phyloP scores from a whole-genome alignment of 2,329 filamentous ascomycete genomes.

The Aureobasidium sp. region DNA sequence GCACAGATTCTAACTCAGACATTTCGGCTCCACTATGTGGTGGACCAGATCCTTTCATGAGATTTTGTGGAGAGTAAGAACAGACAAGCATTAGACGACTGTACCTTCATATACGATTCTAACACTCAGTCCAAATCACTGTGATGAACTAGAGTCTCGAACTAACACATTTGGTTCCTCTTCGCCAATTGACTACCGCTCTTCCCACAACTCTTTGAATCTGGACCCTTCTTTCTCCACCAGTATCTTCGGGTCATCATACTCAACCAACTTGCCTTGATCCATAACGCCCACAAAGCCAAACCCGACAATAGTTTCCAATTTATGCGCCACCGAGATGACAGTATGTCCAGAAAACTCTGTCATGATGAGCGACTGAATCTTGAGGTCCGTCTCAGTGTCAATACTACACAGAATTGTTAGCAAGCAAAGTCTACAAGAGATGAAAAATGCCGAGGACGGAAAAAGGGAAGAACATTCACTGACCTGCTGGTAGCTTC shows the following conservation, averaged over 20 bases:
- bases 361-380: slow-evolving; percentile 7
- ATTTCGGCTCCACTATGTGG: no score
- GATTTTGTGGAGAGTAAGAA: no score
- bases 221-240: not conserved
- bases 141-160: not conserved
- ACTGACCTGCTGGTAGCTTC: slow-evolving; percentile 21
- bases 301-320: slow-evolving; percentile 50
- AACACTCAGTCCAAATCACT: no score
- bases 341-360: slow-evolving; percentile 53
- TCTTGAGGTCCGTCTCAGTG: not conserved
- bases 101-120: no score
- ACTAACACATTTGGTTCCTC: not conserved
- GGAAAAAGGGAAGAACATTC: not conserved
- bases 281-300: slow-evolving; percentile 48
- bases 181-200: not conserved
- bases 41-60: no score
- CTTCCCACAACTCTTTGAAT: not conserved
- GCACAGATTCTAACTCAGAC: no score
- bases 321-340: slow-evolving; percentile 50
- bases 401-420: not conserved
- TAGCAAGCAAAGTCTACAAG: not conserved
- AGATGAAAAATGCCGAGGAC: not conserved
- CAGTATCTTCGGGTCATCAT: slow-evolving; percentile 4
- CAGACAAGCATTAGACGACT: no score
- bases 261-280: slow-evolving; percentile 41